Evolutionary conservation across 306 rosid species (phyloP), one percentile per base, ranked within the genome.

Genomic region (Glycine tomentella): DNA sequence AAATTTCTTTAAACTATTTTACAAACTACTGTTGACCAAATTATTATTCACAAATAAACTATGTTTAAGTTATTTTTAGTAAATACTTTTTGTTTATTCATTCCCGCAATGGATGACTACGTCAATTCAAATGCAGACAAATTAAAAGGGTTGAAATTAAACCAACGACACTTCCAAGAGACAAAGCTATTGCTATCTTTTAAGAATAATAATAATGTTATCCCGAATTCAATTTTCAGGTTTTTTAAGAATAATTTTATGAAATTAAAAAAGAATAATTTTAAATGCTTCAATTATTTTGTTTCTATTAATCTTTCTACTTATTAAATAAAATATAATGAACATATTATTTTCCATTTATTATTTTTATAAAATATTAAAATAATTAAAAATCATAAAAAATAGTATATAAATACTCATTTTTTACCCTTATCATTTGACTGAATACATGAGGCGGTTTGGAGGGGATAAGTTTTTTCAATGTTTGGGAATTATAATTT

Each of bases 91-190:
- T 25, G n/a, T n/a, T 56, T 15, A 8, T 53, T 72, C 64, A 14
- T 72, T 15, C 11, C 33, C 6, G 15, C 67, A 16, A 36, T 20
- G 7, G 78, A 17, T 17, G 68, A 74, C 68, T 74, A 14, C 42
- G 76, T 72, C 78, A 16, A 56, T 74, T 4, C 55, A 13, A 74
- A 74, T 38, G 40, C 31, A 17, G 69, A 58, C 79, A 58, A 74
- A 74, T 42, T 17, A 8, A 44, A 42, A 40, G 42, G 49, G 55
- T 42, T 25, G 17, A 58, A 57, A 52, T 14, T 14, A 34, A 14
- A 36, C 34, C 64, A 52, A 52, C 50, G 75, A 69, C 75, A 48
- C 58, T 48, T 72, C 5, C 64, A 72, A 52, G 44, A 25, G 62
- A 33, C 48, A 69, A 10, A 69, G 8, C 0, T 15, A 0, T 66